phyloP scores from a whole-genome alignment of 345 rosid genomes.

The Gossypium turneri region DNA sequence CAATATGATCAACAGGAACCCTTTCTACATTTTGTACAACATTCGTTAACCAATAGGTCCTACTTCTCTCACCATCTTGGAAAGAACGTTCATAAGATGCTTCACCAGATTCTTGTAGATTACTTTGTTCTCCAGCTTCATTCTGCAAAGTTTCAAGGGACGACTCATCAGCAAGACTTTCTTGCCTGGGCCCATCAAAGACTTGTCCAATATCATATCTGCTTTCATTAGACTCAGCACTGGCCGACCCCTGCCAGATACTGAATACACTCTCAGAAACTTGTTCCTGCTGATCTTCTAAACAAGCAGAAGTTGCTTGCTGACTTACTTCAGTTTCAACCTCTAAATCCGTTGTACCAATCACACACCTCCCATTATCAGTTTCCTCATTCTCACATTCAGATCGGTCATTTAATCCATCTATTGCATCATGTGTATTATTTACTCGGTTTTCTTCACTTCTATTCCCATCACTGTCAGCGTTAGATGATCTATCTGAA shows the following conservation, averaged over 20 bases:
- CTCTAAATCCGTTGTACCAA: slow-evolving; percentile 36
- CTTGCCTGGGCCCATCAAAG: slow-evolving; percentile 26
- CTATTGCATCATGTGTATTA: slow-evolving; percentile 27
- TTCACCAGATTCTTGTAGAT: slow-evolving; percentile 20
- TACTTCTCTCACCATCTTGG: slow-evolving; percentile 30
- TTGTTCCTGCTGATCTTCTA: slow-evolving; percentile 43
- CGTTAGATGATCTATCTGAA: slow-evolving; percentile 56
- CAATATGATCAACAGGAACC: slow-evolving; percentile 27
- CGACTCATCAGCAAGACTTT: slow-evolving; percentile 22
- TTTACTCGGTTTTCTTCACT: slow-evolving; percentile 41
- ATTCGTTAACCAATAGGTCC: slow-evolving; percentile 18
- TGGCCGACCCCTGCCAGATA: slow-evolving; percentile 29
- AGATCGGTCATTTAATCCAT: slow-evolving; percentile 32
- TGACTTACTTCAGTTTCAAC: slow-evolving; percentile 27
- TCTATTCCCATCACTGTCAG: slow-evolving; percentile 40
- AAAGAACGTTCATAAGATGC: slow-evolving; percentile 27
- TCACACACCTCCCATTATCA: slow-evolving; percentile 26
- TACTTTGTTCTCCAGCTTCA: slow-evolving; percentile 20
- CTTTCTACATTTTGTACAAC: slow-evolving; percentile 28
- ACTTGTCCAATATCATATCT: slow-evolving; percentile 32
- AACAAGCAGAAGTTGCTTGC: slow-evolving; percentile 38
- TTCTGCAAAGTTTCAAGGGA: slow-evolving; percentile 28
- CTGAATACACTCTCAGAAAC: slow-evolving; percentile 39
- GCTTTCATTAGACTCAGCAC: slow-evolving; percentile 31
- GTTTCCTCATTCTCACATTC: slow-evolving; percentile 33